These are phyloP conservation scores for Fusarium nanum DNA, from an alignment of 2,329 filamentous ascomycete species.

Conservation along the genomic window DNA sequence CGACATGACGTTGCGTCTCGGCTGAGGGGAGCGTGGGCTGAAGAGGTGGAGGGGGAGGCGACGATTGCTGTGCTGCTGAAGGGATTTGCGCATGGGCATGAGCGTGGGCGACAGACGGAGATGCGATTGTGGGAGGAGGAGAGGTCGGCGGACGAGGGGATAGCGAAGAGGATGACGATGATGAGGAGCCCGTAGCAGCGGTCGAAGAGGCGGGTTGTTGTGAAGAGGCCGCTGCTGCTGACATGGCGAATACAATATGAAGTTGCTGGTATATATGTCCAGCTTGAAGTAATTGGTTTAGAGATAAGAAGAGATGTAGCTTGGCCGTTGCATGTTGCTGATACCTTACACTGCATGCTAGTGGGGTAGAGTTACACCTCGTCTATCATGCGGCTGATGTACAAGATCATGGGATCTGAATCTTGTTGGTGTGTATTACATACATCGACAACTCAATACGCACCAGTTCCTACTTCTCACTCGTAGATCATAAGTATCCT, in stretches of 20 bases:
- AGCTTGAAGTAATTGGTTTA: constrained; percentile 3
- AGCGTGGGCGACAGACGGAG: constrained; percentile 38
- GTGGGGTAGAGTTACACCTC: constrained; percentile 35
- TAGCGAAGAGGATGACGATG: constrained; percentile 36
- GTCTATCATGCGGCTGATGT: constrained; percentile 37
- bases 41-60: constrained; percentile 39
- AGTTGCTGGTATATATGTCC: constrained; percentile 4
- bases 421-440: neutral
- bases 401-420: constrained; percentile 35
- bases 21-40: constrained; percentile 56
- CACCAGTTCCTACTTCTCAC: neutral
- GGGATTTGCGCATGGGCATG: constrained; percentile 36
- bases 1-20: constrained; percentile 60
- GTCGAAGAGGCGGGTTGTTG: constrained; percentile 22
- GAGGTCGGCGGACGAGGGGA: constrained; percentile 42
- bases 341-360: constrained; percentile 33
- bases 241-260: constrained; percentile 19
- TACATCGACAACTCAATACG: neutral
- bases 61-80: constrained; percentile 22
- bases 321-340: constrained; percentile 25
- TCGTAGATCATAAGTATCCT: neutral
- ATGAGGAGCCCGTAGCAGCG: constrained; percentile 30
- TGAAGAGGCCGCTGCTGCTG: constrained; percentile 18
- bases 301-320: constrained; percentile 17
- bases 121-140: constrained; percentile 42